Evolutionary conservation across 768 basidiomycete genomes (phyloP), one percentile per base, ranked within the genome.

Genomic region (Suillus luteus): DNA sequence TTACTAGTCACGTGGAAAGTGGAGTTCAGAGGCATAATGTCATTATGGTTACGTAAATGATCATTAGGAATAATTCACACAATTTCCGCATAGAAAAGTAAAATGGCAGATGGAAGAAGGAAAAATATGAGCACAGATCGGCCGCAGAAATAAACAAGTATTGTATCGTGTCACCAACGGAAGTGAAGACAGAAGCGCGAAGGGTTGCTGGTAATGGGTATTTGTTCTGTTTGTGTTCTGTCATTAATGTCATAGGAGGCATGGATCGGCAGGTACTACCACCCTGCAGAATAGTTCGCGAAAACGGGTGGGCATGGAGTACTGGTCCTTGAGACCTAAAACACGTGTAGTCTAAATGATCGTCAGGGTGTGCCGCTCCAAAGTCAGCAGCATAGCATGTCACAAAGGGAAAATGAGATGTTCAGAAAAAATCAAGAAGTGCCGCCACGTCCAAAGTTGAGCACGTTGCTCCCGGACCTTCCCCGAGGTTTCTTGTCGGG

Each of bases 381-480:
- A 44, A 60, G 62, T 62, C 63, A 49, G 51, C 35, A 57, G 51
- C 35, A 57, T 57, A 57, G 22, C 40, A 40, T 58, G 24, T 58
- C 24, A 17, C 38, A 58, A 2, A 27, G 6, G 40, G 11, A 27
- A 19, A 27, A 17, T 11, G 40, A 40, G 40, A 27, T 41, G 41
- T 31, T 19, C 57, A 31, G 24, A 24, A 63, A 24, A 63, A 46
- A 7, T 60, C n/a, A 61, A 66, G 55, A 61, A 6, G 46, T 41
- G 17, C 37, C 60, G 27, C 68, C 63, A 73, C 66, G 66, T 63
- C 69, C 73, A 40, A 68, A 55, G 55, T 64, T 51, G 46, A 69
- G 54, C 40, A 72, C 46, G 35, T 65, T 69, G 41, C 75, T 76
- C 57, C 71, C 76, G 5, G 72, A 70, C 12, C 75, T 77, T 19